Base-by-base conservation (phyloP, 495 filamentous ascomycete genomes). In the Aeminium ludgeri region DNA sequence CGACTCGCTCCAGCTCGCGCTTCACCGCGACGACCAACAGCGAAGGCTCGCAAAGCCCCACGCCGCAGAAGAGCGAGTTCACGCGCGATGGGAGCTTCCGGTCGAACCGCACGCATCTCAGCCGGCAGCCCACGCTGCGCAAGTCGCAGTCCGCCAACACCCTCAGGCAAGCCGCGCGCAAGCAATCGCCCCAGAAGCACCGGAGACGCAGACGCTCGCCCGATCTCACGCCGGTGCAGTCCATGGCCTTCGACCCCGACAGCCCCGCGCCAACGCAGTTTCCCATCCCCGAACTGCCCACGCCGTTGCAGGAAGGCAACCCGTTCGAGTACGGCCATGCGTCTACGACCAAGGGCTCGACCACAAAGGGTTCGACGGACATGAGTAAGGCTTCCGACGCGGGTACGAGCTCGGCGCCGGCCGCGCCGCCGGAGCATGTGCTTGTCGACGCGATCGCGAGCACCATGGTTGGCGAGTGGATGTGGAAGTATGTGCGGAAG, bases 401-500 rank as follows among this genome's bases (percentile, higher is more conserved):
- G 13, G 44, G 27, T 5, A 19, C 38, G 2, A 42, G 16, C 15
- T 6, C 27, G 8, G 25, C 23, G 3, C 15, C 19, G 8, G 33
- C 34, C 10, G 10, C 25, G 3, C 35, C 38, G 12, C 28, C 42
- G 16, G 48, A 51, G 44, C 36, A 32, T 4, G 18, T 39, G 43
- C 89, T 96, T 20, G 86, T 96, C n/a, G 87, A 96, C 63, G 83
- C 89, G 11, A 96, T 97, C 60, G 86, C 89, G 2, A 83, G 92
- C 51, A 94, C 89, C 4, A 97, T 96, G 89, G 84, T 96, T 34
- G 89, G 89, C 25, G 89, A 96, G 54, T 97, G 89, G 89, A 96
- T 97, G 89, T 96, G 79, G 71, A 97, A 97, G 55, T 96, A 96
- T 55, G 81, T 96, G 30, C 73, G 89, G 30, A 74, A 85, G 56